These are phyloP conservation scores for Moesziomyces parantarcticus DNA, from an alignment of 1,284 basidiomycete species.

Conservation along the genomic window DNA sequence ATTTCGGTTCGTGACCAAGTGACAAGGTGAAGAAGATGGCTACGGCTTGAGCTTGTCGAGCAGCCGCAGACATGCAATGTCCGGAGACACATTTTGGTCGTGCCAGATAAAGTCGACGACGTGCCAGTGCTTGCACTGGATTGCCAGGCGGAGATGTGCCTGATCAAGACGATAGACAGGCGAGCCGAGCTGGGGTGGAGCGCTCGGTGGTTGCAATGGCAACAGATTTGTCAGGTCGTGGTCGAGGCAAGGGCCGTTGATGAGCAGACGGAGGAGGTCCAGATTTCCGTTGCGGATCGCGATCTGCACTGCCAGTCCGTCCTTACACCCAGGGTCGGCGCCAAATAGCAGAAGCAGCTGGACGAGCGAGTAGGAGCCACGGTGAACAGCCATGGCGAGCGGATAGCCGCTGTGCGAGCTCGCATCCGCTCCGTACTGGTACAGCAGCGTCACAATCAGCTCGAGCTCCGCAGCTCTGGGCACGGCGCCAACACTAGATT, in stretches of 20 bases:
- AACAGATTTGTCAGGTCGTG: background rate
- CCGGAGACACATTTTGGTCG: conserved; percentile 25
- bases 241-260: conserved; percentile 13
- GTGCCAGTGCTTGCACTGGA: conserved; percentile 10
- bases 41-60: conserved; percentile 19
- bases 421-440: conserved; percentile 14
- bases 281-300: conserved; percentile 32
- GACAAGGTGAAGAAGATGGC: too few species aligned
- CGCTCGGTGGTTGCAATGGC: background rate
- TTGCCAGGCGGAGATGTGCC: background rate
- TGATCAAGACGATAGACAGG: background rate
- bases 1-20: too few species aligned
- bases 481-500: conserved; percentile 8
- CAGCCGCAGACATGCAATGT: conserved; percentile 32
- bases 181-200: background rate
- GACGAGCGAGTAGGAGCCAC: conserved; percentile 17
- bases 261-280: conserved; percentile 18
- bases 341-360: conserved; percentile 29
- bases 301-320: conserved; percentile 32
- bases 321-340: conserved; percentile 28
- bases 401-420: conserved; percentile 38
- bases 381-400: conserved; percentile 43
- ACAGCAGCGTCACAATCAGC: conserved; percentile 21
- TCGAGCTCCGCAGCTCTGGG: conserved; percentile 14
- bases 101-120: conserved; percentile 45